Base-by-base conservation (phyloP, 1,284 basidiomycete genomes). In the Violaceomyces palustris region DNA sequence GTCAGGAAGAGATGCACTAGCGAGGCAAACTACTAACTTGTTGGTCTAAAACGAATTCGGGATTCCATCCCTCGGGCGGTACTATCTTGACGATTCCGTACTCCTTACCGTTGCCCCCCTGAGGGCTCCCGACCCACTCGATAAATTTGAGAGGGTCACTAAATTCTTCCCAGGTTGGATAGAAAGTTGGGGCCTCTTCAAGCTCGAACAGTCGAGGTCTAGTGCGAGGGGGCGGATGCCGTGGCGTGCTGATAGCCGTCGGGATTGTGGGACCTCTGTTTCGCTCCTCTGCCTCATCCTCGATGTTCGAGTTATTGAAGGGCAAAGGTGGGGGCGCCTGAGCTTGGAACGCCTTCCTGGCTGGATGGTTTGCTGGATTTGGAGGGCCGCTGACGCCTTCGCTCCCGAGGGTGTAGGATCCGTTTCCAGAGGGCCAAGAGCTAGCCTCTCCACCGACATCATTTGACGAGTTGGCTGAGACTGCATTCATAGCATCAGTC, bases 41-140 rank as follows among this genome's bases (percentile, higher is more conserved):
- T n/a, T 90, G 89, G 73, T 97, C 86, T 33, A 92, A 86, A n/a
- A 88, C 85, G 74, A 96, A 98, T 12, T 92, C 89, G 82, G 96
- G 93, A 62, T 85, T 82, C 94, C 94, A 98, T 27, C 83, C 88
- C 49, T 81, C 78, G 1, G 94, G 94, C 46, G 94, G 94, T 17
- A 97, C 81, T 50, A 99, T 84, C 78, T 99, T 99, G 77, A 88
- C 91, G 64, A 99, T 92, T 24, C 94, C 94, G 71, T 83, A 90
- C 35, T 81, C 76, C 65, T 79, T 82, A 0, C 86, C 91, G 30
- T 74, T 70, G 19, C 70, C 67, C 27, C 81, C 77, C 39, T 84
- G 80, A 7, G 86, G 82, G 64, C 94, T 87, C 44, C 83, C 63
- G 31, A 64, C 46, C 62, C 61, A 84, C 65, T 83, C 83, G 74